phyloP scores from a whole-genome alignment of 495 filamentous ascomycete species.

The Aspergillus funiculosus region DNA sequence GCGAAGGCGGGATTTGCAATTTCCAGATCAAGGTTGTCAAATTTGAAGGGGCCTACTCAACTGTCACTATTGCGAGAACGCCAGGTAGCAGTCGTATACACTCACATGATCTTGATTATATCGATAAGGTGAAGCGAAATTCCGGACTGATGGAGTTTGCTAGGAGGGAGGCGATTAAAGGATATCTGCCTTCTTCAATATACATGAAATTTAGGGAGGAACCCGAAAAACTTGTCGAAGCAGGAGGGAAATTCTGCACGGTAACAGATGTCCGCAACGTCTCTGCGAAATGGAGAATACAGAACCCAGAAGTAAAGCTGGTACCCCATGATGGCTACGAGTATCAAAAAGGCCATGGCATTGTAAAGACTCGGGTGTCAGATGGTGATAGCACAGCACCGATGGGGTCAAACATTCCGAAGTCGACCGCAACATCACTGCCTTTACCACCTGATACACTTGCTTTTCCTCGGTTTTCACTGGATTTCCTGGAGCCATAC shows the following conservation, averaged over 20 bases:
- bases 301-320: conserved; percentile 43
- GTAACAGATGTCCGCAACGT: conserved; percentile 50
- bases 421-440: conserved; percentile 19
- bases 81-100: conserved; percentile 40
- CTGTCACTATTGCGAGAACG: conserved; percentile 38
- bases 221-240: conserved; percentile 39
- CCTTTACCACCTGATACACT: conserved; percentile 41
- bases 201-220: conserved; percentile 48
- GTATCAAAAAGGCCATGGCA: conserved; percentile 47
- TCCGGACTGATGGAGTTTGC: conserved; percentile 50
- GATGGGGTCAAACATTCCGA: conserved; percentile 10
- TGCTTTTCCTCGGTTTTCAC: conserved; percentile 37
- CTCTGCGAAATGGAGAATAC: conserved; percentile 47
- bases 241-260: conserved; percentile 46
- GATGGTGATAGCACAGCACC: conserved; percentile 15
- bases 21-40: conserved; percentile 48
- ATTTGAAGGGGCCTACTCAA: conserved; percentile 44
- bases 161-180: conserved; percentile 43
- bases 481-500: conserved; percentile 46
- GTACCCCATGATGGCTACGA: conserved; percentile 48
- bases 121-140: conserved; percentile 48
- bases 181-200: conserved; percentile 50
- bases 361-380: conserved; percentile 31
- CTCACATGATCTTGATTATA: conserved; percentile 47
- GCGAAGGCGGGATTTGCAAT: conserved; percentile 48